Percentiles rank a stretch among this genome's conserved stretches.
Evolutionary conservation across 2,329 filamentous ascomycete species (phyloP).

Genomic region (Aspergillus viridinutans): DNA sequence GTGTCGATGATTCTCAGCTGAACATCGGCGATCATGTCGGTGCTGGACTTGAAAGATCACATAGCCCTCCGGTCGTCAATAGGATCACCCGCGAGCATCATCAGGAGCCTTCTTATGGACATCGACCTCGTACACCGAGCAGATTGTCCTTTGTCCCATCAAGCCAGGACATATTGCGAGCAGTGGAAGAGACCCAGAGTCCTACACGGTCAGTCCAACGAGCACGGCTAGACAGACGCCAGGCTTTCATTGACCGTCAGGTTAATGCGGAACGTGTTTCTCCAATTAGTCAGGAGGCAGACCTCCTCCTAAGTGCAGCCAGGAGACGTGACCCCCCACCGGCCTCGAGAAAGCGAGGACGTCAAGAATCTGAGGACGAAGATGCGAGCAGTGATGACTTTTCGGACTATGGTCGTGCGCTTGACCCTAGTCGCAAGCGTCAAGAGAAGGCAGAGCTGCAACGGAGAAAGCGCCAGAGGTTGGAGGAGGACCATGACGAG

Average conservation of each 20-base stretch:
- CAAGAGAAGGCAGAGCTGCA: slow-evolving; percentile 25
- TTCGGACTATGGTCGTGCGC: slow-evolving; percentile 34
- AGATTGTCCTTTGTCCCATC: not conserved
- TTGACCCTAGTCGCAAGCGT: slow-evolving; percentile 29
- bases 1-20: slow-evolving; percentile 12
- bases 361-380: slow-evolving; percentile 13
- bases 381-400: slow-evolving; percentile 42
- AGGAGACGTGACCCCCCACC: slow-evolving; percentile 6
- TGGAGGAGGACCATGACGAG: slow-evolving; percentile 1
- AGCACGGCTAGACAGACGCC: slow-evolving; percentile 1
- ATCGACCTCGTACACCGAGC: not conserved
- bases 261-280: slow-evolving; percentile 30
- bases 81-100: not conserved
- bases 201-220: not conserved
- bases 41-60: slow-evolving; percentile 13
- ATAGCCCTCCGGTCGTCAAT: slow-evolving; percentile 11
- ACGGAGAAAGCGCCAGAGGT: slow-evolving; percentile 7
- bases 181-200: not conserved
- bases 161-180: slow-evolving; percentile 8
- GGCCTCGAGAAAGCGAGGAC: slow-evolving; percentile 16
- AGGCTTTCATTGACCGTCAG: slow-evolving; percentile 36
- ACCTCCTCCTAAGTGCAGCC: slow-evolving; percentile 13
- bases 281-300: slow-evolving; percentile 29
- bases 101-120: not conserved
- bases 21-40: slow-evolving; percentile 6